Evolutionary conservation across 1,284 basidiomycete genomes (phyloP).

Genomic region (Phenoliferia sp.): DNA sequence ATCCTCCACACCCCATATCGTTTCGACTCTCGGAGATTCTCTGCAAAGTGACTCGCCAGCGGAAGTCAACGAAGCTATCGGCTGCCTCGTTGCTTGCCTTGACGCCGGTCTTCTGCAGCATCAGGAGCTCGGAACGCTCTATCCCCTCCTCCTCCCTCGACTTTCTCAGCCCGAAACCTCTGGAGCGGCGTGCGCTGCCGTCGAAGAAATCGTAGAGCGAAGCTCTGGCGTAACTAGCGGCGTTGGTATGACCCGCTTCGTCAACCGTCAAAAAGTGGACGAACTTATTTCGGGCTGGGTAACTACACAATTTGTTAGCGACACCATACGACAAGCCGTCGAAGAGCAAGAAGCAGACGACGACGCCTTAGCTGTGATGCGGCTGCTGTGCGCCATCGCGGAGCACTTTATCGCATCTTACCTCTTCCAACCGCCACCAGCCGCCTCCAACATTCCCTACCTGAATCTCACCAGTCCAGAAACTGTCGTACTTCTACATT

Average conservation of each 20-base stretch:
- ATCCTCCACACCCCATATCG: conserved; percentile 25
- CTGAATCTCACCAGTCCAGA: conserved; percentile 13
- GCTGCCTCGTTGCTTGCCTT: conserved; percentile 27
- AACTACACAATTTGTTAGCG: conserved; percentile 3
- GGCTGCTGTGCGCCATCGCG: conserved; percentile 17
- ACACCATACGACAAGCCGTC: conserved; percentile 1
- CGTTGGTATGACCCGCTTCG: conserved; percentile 27
- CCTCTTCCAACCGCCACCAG: conserved; percentile 17
- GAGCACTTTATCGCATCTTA: conserved; percentile 24
- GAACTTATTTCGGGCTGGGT: conserved; percentile 30
- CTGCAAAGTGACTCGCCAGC: conserved; percentile 10
- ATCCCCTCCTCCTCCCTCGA: conserved; percentile 32
- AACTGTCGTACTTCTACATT: conserved; percentile 27
- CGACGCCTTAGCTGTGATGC: conserved; percentile 23
- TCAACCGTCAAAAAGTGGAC: conserved; percentile 22
- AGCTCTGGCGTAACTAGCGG: conserved; percentile 18
- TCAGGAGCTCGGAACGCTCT: conserved; percentile 23
- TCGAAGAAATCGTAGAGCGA: conserved; percentile 35
- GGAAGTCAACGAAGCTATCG: conserved; percentile 18
- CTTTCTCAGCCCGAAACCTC: conserved; percentile 18
- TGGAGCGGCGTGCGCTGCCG: conserved; percentile 26
- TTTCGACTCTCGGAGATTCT: conserved; percentile 28
- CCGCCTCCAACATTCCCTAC: background rate
- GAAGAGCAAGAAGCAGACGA: conserved; percentile 23
- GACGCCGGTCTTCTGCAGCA: conserved; percentile 30